phyloP scores from a whole-genome alignment of 1,139 yeast species.

The Lipomyces yarrowii region DNA sequence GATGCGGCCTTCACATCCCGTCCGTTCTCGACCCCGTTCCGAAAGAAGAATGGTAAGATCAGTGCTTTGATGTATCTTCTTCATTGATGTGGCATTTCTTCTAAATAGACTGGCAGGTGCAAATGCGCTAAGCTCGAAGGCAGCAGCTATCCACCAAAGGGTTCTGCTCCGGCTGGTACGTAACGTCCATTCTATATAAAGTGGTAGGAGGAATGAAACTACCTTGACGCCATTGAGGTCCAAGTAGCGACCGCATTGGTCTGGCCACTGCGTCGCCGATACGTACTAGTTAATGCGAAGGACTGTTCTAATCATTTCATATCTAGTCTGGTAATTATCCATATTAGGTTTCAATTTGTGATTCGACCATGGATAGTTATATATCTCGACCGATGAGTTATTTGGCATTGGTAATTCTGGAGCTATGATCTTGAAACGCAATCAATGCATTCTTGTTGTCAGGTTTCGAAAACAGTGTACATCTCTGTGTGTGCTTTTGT shows the following conservation, averaged over 20 bases:
- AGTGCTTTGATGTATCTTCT: not conserved
- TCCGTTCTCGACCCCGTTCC: slow-evolving; percentile 33
- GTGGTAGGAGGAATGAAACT: not conserved
- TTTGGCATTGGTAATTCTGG: not conserved
- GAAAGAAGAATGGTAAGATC: slow-evolving; percentile 30
- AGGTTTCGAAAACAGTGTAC: too few species aligned
- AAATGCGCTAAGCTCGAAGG: slow-evolving; percentile 26
- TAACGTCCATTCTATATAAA: not conserved
- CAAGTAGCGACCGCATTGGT: not conserved
- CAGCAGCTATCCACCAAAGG: slow-evolving; percentile 29
- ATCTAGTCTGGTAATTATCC: not conserved
- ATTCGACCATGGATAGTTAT: not conserved
- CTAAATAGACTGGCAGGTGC: slow-evolving; percentile 18
- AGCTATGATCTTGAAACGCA: too few species aligned
- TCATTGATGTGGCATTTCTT: not conserved
- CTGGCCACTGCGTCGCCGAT: not conserved
- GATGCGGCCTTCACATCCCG: slow-evolving; percentile 34
- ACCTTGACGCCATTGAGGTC: not conserved
- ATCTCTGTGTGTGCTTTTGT: too few species aligned
- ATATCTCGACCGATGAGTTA: not conserved
- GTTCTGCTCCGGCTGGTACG: slow-evolving; percentile 20
- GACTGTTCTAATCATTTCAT: not conserved
- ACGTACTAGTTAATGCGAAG: not conserved
- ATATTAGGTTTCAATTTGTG: not conserved
- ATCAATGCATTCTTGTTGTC: not conserved